These are phyloP conservation scores for Aspergillus ibericus DNA, from an alignment of 2,329 filamentous ascomycete species.

Conservation along the genomic window DNA sequence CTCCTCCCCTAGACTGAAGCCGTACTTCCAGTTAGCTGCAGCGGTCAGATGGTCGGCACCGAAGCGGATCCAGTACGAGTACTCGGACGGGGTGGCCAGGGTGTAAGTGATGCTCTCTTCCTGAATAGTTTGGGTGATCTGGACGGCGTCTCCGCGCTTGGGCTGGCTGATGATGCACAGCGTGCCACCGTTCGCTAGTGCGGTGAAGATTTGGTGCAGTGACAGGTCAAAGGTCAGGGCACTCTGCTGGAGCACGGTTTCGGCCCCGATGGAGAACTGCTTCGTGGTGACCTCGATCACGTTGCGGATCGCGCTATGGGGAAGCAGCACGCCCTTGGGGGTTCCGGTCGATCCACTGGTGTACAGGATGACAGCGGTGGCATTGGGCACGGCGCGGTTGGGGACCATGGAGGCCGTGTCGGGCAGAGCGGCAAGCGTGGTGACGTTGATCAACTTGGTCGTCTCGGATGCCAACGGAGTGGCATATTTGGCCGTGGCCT, in stretches of 20 bases:
- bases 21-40: not conserved
- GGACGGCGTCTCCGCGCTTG: not conserved
- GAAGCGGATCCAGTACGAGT: not conserved
- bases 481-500: not conserved
- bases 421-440: not conserved
- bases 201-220: slow-evolving; percentile 1
- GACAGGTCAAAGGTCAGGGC: slow-evolving; percentile 9
- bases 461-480: not conserved
- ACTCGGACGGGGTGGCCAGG: slow-evolving; percentile 1
- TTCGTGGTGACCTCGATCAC: not conserved
- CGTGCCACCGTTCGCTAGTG: slow-evolving; percentile 1
- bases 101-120: not conserved
- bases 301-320: not conserved
- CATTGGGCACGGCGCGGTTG: not conserved
- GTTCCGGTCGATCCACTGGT: slow-evolving; percentile 10
- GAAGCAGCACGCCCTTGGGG: slow-evolving; percentile 10
- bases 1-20: slow-evolving; percentile 26
- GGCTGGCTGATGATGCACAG: not conserved
- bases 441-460: not conserved
- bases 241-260: slow-evolving; percentile 6
- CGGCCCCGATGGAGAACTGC: not conserved
- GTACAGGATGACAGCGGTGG: not conserved
- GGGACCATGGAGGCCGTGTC: not conserved
- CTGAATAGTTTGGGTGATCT: not conserved
- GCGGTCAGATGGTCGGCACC: not conserved